Base-by-base conservation (phyloP, 2,329 filamentous ascomycete species). In the Claviceps africana region DNA sequence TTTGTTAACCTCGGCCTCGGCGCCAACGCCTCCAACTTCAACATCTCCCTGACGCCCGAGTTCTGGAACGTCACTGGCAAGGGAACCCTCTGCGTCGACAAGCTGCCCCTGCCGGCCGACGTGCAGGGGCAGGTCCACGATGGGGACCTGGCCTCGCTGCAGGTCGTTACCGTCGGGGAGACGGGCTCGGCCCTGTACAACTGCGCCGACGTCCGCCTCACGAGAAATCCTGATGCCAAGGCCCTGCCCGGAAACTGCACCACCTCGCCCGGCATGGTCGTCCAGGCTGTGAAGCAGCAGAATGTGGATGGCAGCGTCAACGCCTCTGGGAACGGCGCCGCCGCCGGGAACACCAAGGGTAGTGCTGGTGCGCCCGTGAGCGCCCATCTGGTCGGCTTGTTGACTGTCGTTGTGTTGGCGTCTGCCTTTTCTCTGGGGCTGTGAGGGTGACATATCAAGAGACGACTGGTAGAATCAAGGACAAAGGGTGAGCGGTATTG, bases 161-260 rank as follows among this genome's bases (percentile, higher is more conserved):
- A 88, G 68, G 79, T 89, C 50, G 75, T 88, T 37, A 83, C 80
- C 4, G 71, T 80, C 47, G 81, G 79, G 30, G 71, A 77, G 22
- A 70, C 69, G 4, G 76, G 72, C 21, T 74, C 72, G 40, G 81
- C 83, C 17, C 68, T 89, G 33, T 89, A 88, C 67, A 85, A 83
- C 66, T 90, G 86, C 65, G 82, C 85, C 61, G 85, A 90, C 60
- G 78, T 89, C 57, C 82, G 78, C 28, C 83, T 90, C 69, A 76
- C 73, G 33, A 68, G 70, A 50, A 68, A 70, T 11, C 10, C 13
- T 15, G 35, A n/a, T 15, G 72, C 77, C 4, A 69, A 73, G 19
- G 64, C 69, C 9, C 70, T 75, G 7, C 69, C 75, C 17, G 62
- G 68, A 28, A 65, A 66, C 54, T 65, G 64, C 56, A 60, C 54